Evolutionary conservation across 768 basidiomycete species (phyloP), one percentile per base, ranked within the genome.

Genomic region (Exsudoporus frostii): DNA sequence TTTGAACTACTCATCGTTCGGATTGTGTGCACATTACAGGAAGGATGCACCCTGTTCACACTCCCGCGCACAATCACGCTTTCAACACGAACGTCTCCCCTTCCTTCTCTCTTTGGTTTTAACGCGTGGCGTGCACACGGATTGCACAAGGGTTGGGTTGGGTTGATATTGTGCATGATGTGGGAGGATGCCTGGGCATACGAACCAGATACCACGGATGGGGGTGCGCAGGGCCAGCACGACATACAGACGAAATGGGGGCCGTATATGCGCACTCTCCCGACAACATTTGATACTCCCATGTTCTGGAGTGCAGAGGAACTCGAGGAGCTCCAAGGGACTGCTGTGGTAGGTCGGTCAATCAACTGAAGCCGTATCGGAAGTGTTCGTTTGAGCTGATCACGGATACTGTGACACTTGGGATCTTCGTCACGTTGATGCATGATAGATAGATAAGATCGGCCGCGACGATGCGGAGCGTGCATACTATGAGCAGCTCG

Each of bases 81-180:
- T 10, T 92, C 92, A 0, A 86, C 84, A 6, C 80, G 83, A 25
- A 94, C 91, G 2, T 92, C 88, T 1, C 50, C 69, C 1, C 78
- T 98, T 1, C 85, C 84, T 1, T 47, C 67, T 15, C 73, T 75
- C 3, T 76, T 98, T 42, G 84, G 87, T 17, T 46, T 71, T 7
- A 74, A 77, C 11, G 79, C 78, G 29, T 98, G 94, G 94, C 81
- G 73, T 57, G 69, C 67, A 22, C 68, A 74, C 51, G 70, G 73
- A 19, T 68, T 98, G 53, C 76, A 86, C 46, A 71, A 79, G 51
- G 86, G 92, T 8, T 99, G 97, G 97, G 75, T 80, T 1, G 88
- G 88, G 4, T 72, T 98, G 41, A 98, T 99, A 53, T 75, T 98
- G 36, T 90, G 86, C 57, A 88, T 99, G 85, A 92, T 98, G 89